These are phyloP conservation scores for Phytophthora litchii DNA, from an alignment of 352 stramenopile genomes.

Conservation along the genomic window DNA sequence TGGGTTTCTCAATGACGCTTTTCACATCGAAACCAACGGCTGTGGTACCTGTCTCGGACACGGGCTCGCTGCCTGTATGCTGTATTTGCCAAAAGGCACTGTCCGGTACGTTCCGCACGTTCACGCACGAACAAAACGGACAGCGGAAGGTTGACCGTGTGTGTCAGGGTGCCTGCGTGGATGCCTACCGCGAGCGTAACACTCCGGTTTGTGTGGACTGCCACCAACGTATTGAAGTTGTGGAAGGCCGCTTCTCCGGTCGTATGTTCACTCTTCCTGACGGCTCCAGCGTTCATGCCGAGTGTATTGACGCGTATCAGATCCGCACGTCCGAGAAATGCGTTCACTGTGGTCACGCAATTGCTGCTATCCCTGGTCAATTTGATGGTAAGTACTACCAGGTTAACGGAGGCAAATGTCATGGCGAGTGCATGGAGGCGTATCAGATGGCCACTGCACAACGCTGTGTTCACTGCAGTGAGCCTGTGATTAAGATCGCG, in stretches of 20 bases:
- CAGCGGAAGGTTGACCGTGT: slow-evolving; percentile 70
- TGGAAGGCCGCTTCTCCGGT: slow-evolving; percentile 76
- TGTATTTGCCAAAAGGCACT: slow-evolving; percentile 70
- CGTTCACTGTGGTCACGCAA: slow-evolving; percentile 76
- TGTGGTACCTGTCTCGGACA: slow-evolving; percentile 66
- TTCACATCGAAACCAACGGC: slow-evolving; percentile 70
- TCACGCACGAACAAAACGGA: slow-evolving; percentile 62
- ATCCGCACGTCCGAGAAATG: slow-evolving; percentile 84
- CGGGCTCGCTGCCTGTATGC: slow-evolving; percentile 62
- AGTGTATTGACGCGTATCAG: slow-evolving; percentile 89
- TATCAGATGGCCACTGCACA: slow-evolving; percentile 77
- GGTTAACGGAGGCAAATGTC: slow-evolving; percentile 73
- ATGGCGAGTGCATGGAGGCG: slow-evolving; percentile 85
- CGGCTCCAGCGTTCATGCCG: slow-evolving; percentile 75
- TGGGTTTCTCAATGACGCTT: slow-evolving; percentile 60
- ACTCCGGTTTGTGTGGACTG: slow-evolving; percentile 81
- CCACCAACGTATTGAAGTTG: slow-evolving; percentile 74
- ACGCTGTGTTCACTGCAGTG: slow-evolving; percentile 70
- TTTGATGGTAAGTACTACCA: slow-evolving; percentile 88
- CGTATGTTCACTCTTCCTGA: slow-evolving; percentile 82
- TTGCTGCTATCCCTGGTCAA: slow-evolving; percentile 70
- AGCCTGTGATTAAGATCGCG: slow-evolving; percentile 72
- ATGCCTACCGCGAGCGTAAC: slow-evolving; percentile 75
- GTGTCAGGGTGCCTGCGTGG: slow-evolving; percentile 76
- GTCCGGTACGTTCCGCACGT: slow-evolving; percentile 69